Evolutionary conservation across 768 basidiomycete species (phyloP), one percentile per base, ranked within the genome.

Genomic region (Pholiota microspora): DNA sequence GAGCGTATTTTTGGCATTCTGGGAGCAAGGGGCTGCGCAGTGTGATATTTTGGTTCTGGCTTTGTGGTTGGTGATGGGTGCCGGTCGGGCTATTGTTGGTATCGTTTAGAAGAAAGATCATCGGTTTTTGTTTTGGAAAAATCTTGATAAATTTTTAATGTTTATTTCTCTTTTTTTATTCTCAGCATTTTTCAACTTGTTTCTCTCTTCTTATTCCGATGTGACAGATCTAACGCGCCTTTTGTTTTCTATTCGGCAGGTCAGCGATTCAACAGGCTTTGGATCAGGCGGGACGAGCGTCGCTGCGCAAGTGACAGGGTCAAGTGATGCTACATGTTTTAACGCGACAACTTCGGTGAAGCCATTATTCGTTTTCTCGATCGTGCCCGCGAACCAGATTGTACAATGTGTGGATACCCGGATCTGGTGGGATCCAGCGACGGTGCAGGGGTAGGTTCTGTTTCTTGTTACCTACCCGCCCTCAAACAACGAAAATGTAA

Each of bases 211-310:
- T 7, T 18, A 27, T 29, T 48, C 28, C 23, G 9, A 32, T 16
- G 9, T 31, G 27, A 42, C 28, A n/a, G 21, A 36, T 4, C 40
- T 35, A 31, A 47, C 35, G n/a, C n/a, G n/a, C n/a, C n/a, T n/a
- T 7, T 44, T 40, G 21, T 49, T 45, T 51, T 56, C 21, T 7
- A 38, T 56, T 24, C 53, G 55, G 21, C 57, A 73, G 72, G 68
- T 73, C 29, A 73, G 73, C 57, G 71, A 73, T 53, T 63, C 67
- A 28, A 62, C 53, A 38, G 68, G 64, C 3, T 90, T 90, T 63
- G 89, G 85, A 5, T 73, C 83, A 0, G 90, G 90, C 5, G 90
- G 90, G 3, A 89, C 90, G 1, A 90, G 85, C 54, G 82, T 81
- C 2, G 79, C 82, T 2, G 84, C 81, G 1, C 75, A 72, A 56